phyloP scores from a whole-genome alignment of 1,284 basidiomycete genomes.

The Porodaedalea pini region DNA sequence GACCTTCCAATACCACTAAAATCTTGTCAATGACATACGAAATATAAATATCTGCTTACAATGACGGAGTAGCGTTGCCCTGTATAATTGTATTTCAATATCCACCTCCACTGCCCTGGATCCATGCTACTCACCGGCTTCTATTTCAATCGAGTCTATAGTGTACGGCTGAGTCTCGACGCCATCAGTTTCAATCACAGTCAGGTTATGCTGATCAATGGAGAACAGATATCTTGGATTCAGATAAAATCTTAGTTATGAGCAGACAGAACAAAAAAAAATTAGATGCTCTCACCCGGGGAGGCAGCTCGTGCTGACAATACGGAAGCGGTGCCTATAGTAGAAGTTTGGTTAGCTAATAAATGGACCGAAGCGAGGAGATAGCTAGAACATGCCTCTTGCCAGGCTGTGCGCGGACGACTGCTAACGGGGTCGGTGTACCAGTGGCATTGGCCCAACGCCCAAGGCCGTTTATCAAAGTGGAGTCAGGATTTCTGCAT shows the following conservation, averaged over 20 bases:
- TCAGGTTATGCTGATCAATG: conserved; percentile 45
- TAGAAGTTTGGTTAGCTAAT: background rate
- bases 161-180: conserved; percentile 36
- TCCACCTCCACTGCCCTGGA: background rate
- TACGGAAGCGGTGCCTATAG: conserved; percentile 17
- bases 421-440: conserved; percentile 27
- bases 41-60: conserved; percentile 25
- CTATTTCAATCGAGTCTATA: conserved; percentile 40
- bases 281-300: conserved; percentile 18
- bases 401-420: conserved; percentile 28
- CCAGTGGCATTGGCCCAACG: conserved; percentile 26
- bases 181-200: conserved; percentile 50
- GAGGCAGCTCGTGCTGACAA: conserved; percentile 18
- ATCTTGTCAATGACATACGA: background rate
- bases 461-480: conserved; percentile 52
- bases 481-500: conserved; percentile 36
- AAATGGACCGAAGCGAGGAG: background rate
- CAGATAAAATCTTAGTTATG: conserved; percentile 32
- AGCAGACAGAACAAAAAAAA: background rate
- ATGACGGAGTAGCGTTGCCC: conserved; percentile 41
- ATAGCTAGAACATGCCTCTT: conserved; percentile 21
- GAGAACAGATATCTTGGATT: conserved; percentile 39
- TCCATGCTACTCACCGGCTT: conserved; percentile 26
- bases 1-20: conserved; percentile 22
- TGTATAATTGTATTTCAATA: background rate